Evolutionary conservation across 345 rosid genomes (phyloP).

Genomic region (Citrus reticulata): DNA sequence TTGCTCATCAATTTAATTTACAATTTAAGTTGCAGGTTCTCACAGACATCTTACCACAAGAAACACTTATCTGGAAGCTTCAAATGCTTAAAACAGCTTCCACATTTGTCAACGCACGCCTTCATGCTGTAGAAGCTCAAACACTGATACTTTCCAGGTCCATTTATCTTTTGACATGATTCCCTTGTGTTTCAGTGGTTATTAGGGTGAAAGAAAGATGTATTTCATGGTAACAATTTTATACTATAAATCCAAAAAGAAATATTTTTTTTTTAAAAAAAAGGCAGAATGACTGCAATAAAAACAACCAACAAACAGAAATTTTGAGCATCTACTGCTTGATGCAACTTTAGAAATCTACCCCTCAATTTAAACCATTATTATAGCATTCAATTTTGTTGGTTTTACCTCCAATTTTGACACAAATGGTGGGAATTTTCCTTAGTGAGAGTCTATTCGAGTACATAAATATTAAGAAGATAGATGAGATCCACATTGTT

Average conservation of each 20-base stretch:
- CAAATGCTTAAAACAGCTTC: constrained; percentile 62
- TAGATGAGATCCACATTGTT: neutral
- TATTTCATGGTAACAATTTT: neutral
- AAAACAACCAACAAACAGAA: neutral
- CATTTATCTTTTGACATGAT: neutral
- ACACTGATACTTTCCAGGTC: constrained; percentile 67
- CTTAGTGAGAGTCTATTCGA: neutral
- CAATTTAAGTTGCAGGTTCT: constrained; percentile 45
- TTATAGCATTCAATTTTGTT: neutral
- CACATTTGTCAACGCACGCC: constrained; percentile 59
- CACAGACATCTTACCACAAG: constrained; percentile 49
- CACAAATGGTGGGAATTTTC: neutral
- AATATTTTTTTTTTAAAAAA: no score
- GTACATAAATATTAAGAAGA: neutral
- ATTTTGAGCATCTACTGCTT: neutral
- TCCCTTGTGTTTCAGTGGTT: neutral
- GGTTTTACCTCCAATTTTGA: neutral
- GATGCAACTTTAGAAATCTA: neutral
- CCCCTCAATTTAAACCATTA: no score
- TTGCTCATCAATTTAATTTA: constrained; percentile 1
- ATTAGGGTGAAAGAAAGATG: neutral
- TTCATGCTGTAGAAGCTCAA: constrained; percentile 65
- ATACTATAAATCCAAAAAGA: neutral
- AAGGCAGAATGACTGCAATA: neutral
- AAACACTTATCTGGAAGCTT: constrained; percentile 78